Conservation (phyloP, 2,329 filamentous ascomycete genomes). For the Trichoderma sp. region DNA sequence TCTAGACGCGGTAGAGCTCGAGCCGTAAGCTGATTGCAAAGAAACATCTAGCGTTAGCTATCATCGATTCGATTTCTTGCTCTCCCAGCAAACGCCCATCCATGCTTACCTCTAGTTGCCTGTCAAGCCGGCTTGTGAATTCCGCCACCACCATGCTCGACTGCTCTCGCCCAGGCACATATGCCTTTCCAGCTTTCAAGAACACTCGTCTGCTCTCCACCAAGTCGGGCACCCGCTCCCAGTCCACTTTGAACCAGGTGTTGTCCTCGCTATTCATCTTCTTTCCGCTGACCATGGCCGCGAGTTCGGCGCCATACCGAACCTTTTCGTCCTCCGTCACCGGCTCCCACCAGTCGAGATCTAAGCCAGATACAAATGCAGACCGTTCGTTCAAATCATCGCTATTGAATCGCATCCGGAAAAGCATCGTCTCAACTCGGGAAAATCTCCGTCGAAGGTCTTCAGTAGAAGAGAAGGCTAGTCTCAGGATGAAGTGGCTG, state of each 20-base stretch:
- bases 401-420: conserved; percentile 76
- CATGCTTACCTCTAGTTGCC: conserved; percentile 71
- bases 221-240: conserved; percentile 88
- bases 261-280: conserved; percentile 66
- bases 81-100: too few relatives aligned
- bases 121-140: conserved; percentile 77
- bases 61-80: neutral
- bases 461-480: conserved; percentile 90
- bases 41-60: conserved; percentile 6
- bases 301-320: conserved; percentile 63
- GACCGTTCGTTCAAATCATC: conserved; percentile 73
- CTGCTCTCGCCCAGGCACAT: conserved; percentile 85
- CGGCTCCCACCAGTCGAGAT: conserved; percentile 87
- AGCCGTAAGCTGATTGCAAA: conserved; percentile 69
- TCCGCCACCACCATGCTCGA: conserved; percentile 86
- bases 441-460: conserved; percentile 85
- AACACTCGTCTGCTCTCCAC: conserved; percentile 79
- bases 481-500: conserved; percentile 91
- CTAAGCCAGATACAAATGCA: conserved; percentile 74
- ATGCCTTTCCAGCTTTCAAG: conserved; percentile 80
- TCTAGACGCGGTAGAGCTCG: conserved; percentile 88
- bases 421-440: conserved; percentile 85
- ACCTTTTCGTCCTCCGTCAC: conserved; percentile 76
- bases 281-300: conserved; percentile 47
- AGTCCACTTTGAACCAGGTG: conserved; percentile 94